Base-by-base conservation (phyloP, 2,329 filamentous ascomycete genomes). In the Xylariaceae sp. region DNA sequence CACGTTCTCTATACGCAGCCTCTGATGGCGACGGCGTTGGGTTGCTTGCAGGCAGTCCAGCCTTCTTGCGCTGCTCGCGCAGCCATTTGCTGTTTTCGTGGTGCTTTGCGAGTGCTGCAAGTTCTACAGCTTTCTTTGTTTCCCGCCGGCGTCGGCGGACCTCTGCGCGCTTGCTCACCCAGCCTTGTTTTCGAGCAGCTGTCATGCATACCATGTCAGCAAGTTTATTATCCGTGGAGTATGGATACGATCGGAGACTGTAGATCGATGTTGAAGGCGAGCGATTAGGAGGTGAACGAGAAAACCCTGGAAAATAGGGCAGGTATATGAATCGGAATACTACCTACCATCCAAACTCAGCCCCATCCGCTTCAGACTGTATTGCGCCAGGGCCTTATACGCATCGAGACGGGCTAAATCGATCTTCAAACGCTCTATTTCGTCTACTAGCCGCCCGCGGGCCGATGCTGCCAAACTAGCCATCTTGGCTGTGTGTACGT, bases 111-210 rank as follows among this genome's bases (percentile, higher is more conserved):
- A 42, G 49, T 46, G 34, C 40, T 8, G 26, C 48, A 5, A 15
- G 43, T 5, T 52, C 32, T 3, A 18, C 29, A 13, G 46, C 39
- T 34, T 45, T 50, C 39, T 47, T 52, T 42, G 9, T 49, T 37
- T 37, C 51, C 4, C 5, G 13, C 6, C 29, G 34, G 10, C 13
- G 50, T 19, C 51, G 51, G 13, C 54, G 54, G 12, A 15, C 19
- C n/a, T 54, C 40, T 18, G 54, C 51, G 8, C 54, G 51, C 39
- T 53, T 47, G 54, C 32, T 52, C 15, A 57, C 51, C 56, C 56
- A 59, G 26, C 56, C 51, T 52, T 51, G 44, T 16, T 30, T 26
- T 19, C 16, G 30, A 5, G 54, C 54, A 34, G 37, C 56, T 59
- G 19, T 40, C 29, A 30, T 12, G 7, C 44, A 43, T n/a, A 3